Evolutionary conservation across 345 rosid genomes (phyloP).

Genomic region (Ailanthus altissimus): DNA sequence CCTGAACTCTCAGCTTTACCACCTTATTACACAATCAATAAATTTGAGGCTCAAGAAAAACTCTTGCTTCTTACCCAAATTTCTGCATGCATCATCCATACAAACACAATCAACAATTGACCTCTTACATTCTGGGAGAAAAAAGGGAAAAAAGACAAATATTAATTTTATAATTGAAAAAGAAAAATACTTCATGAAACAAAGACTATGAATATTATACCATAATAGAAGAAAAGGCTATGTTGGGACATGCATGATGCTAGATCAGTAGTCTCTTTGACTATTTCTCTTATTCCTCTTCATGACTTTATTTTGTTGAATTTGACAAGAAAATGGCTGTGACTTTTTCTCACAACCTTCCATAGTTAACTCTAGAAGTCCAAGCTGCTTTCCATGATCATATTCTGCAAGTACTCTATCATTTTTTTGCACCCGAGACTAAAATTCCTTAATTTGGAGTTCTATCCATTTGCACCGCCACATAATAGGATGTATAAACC

Average conservation of each 20-base stretch:
- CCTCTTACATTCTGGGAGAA: conserved; percentile 55
- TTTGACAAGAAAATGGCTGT: conserved; percentile 46
- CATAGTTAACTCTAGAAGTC: conserved; percentile 32
- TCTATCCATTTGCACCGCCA: conserved; percentile 91
- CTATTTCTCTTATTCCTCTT: conserved; percentile 67
- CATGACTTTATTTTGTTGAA: conserved; percentile 42
- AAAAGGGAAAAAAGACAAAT: conserved; percentile 19
- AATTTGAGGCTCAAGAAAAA: conserved; percentile 4
- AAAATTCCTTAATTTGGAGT: conserved; percentile 55
- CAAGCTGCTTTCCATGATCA: conserved; percentile 48
- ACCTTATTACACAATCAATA: not conserved
- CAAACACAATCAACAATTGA: conserved; percentile 42
- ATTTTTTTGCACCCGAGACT: conserved; percentile 53
- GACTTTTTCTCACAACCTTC: conserved; percentile 51
- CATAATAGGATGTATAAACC: conserved; percentile 64
- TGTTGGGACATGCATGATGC: conserved; percentile 51
- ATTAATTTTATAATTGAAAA: conserved; percentile 17
- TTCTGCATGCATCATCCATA: conserved; percentile 46
- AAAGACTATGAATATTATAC: conserved; percentile 40
- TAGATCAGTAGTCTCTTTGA: conserved; percentile 61
- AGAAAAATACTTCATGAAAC: conserved; percentile 12
- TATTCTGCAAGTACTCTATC: conserved; percentile 55
- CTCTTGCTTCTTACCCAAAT: conserved; percentile 39
- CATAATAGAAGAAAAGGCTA: conserved; percentile 65
- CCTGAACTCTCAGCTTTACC: not conserved